Evolutionary conservation across 108 stramenopile genomes (phyloP), one percentile per base, ranked within the genome.

Genomic region (Cyclotella distinguenda): DNA sequence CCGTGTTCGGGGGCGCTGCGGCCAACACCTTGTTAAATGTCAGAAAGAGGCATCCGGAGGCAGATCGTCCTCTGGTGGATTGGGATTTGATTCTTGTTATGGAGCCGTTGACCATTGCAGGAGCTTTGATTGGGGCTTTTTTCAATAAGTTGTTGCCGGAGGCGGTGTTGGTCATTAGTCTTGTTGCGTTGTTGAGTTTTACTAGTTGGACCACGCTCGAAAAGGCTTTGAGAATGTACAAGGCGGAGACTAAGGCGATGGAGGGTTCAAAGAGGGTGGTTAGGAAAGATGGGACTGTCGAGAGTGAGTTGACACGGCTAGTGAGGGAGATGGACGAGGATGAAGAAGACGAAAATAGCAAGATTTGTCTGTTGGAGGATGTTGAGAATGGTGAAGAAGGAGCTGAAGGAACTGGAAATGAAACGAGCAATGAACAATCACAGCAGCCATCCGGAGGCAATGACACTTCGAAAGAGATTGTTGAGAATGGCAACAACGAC

Each of bases 11-110:
- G 21, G 93, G 93, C 13, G 79, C 94, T 7, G 59, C 95, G 23
- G 95, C 91, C 16, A 93, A 90, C 52, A 83, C 82, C 25, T 44
- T 91, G 4, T 43, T 97, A 32, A 98, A 97, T 67, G 35, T 90
- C 3, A 54, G 52, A 31, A 94, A 95, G 77, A 66, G 94, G 12
- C 97, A 98, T 79, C 97, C 97, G 0, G 60, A 83, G 25, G 87
- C 88, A 3, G 82, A 86, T 53, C 78, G 97, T 51, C 92, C 95
- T 0, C 67, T 96, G 18, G 95, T 97, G 21, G 97, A 98, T 78
- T 98, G 97, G 97, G 96, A 98, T 70, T 79, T 98, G 33, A 89
- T 98, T 36, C 55, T 98, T 11, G 87, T 96, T 31, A 96, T 98
- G 95, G 95, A 98, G 67, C 97, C 97, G 6, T 66, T 96, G 21